phyloP scores from a whole-genome alignment of 2,329 filamentous ascomycete genomes.

The Epichloe uncinata region DNA sequence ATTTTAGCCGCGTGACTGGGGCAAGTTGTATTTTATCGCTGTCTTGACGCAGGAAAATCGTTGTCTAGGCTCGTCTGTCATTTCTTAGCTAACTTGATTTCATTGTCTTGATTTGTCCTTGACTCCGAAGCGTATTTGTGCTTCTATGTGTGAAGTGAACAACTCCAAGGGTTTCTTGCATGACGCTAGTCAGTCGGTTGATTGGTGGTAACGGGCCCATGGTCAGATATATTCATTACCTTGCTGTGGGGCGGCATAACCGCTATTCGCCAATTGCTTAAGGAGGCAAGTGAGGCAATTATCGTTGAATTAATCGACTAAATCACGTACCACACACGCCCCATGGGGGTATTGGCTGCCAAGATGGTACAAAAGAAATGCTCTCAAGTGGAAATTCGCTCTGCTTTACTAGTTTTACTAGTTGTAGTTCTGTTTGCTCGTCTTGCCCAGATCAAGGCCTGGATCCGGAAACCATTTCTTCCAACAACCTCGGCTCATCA shows the following conservation, averaged over 20 bases:
- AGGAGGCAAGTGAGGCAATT: no score
- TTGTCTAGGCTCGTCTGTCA: slow-evolving; percentile 19
- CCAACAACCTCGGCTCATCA: no score
- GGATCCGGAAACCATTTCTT: neutral
- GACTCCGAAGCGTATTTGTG: slow-evolving; percentile 5
- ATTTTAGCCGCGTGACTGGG: slow-evolving; percentile 25
- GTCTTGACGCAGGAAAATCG: slow-evolving; percentile 18
- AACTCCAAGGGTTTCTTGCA: neutral
- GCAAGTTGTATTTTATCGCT: slow-evolving; percentile 17
- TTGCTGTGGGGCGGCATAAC: no score
- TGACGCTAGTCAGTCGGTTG: no score
- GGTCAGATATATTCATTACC: no score
- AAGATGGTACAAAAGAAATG: neutral
- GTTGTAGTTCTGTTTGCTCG: neutral
- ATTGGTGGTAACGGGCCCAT: no score
- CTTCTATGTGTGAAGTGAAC: neutral
- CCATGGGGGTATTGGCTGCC: neutral
- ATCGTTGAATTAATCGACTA: neutral
- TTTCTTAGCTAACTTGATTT: slow-evolving; percentile 28
- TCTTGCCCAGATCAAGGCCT: neutral
- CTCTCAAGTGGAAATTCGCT: neutral
- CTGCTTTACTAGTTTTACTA: neutral
- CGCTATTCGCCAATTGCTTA: no score
- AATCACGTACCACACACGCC: slow-evolving; percentile 1
- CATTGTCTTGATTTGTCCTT: slow-evolving; percentile 15